Evolutionary conservation across 495 filamentous ascomycete genomes (phyloP), one percentile per base, ranked within the genome.

Genomic region (Beverwykella pulmonaria): DNA sequence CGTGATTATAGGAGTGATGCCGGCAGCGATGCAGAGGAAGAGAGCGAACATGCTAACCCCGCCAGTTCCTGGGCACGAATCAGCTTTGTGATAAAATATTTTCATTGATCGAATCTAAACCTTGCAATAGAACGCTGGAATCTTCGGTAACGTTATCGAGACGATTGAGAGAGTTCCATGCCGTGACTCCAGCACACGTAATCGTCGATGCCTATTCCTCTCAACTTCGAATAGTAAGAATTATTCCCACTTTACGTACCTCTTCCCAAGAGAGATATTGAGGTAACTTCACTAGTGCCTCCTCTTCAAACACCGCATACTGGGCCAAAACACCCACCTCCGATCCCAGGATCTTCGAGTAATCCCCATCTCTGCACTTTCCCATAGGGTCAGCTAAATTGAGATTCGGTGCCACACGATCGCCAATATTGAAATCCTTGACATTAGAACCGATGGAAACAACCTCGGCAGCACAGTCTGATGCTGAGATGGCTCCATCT

Each of bases 1-100:
- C 0, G 75, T 80, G 60, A 80, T 79, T 54, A 80, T 79, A 1
- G 73, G 65, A 8, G 20, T 68, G 22, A 74, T 23, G 10, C 75
- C 74, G 3, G 50, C 67, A 0, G 69, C 75, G 10, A 75, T 59
- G 15, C 69, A 69, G 25, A 75, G 48, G 19, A 71, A 39, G 29
- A 75, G 34, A 20, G 39, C 66, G 26, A 68, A 68, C 71, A 74
- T 72, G 47, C 56, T 64, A 0, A 75, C 73, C 20, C 73, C 73
- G 12, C 73, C 73, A 9, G 73, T 75, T 3, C 73, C 67, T 73
- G 55, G 17, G 12, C 30, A 12, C 12, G 30, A 34, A 15, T 32
- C 8, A 56, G 17, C 4, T 59, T 30, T 46, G 17, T 48, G 14
- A 20, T 39, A 20, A n/a, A 59, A 26, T 59, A 48, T 4, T 15